Base-by-base conservation (phyloP, 2,329 filamentous ascomycete species). In the Neophaeococcomyces mojaviensis region DNA sequence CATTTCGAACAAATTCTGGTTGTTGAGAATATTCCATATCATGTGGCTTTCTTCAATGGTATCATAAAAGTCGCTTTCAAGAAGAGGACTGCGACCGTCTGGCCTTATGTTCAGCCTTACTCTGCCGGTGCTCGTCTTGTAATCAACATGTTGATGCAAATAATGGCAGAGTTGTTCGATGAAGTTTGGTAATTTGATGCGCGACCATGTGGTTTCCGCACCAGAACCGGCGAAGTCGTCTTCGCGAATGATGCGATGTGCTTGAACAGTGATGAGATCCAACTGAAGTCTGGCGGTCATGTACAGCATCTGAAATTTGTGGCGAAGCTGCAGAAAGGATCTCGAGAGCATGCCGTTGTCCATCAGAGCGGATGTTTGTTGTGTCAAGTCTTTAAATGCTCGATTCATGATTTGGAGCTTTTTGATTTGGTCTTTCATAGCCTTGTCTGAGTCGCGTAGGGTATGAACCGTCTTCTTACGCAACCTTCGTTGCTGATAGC, bases 41-140 rank as follows among this genome's bases (percentile, higher is more conserved):
- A 28, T 28, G 10, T 28, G 24, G 24, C 24, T 28, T 10, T 28
- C 44, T 24, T 44, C 28, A 44, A 46, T 48, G 28, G 49, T 46
- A 10, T 40, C 31, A 15, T 44, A 12, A 26, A 40, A 47, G 19
- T 40, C 26, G 8, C n/a, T 28, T 20, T 20, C 13, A 13, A 52
- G 24, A 10, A 10, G 24, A 10, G 24, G 5, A 28, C 24, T 28
- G 24, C 24, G 24, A 10, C 5, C 10, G 24, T 28, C 24, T 5
- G 24, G 10, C 10, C 10, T 28, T 10, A 28, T 28, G 24, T 28
- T 28, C 24, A 28, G 10, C 5, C 10, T 28, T 28, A 28, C 24
- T 28, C 10, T 28, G 24, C 24, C 24, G 24, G 24, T 28, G 5
- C 10, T 28, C 10, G 24, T 28, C 5, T 28, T 28, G 24, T 28